Conservation (phyloP, 1,139 yeast genomes). For the Kodamaea sp. region DNA sequence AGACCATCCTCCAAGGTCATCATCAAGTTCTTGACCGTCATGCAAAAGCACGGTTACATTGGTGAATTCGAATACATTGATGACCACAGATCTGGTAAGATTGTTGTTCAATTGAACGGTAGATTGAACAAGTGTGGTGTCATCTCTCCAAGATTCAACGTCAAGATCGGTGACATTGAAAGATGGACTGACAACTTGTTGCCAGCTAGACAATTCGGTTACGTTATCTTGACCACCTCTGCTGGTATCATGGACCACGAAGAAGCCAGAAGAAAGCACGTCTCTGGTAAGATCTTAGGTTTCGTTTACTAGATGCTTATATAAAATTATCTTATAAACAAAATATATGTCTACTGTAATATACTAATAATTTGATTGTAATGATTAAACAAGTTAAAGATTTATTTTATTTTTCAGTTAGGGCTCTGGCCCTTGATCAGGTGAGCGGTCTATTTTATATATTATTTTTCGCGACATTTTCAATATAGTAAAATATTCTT, state of each 20-base stretch:
- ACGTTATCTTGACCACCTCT: conserved; percentile 94
- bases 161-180: conserved; percentile 88
- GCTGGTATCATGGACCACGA: conserved; percentile 99
- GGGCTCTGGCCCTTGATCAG: conserved; percentile 3
- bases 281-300: conserved; percentile 96
- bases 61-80: conserved; percentile 98
- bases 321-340: background rate
- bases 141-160: conserved; percentile 96
- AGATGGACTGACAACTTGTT: conserved; percentile 97
- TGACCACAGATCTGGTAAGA: conserved; percentile 99
- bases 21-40: conserved; percentile 92
- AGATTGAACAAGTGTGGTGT: conserved; percentile 99
- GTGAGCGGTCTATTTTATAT: too few relatives aligned
- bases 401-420: background rate
- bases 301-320: conserved; percentile 59
- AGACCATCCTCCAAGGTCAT: conserved; percentile 99
- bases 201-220: conserved; percentile 99
- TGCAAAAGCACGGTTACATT: conserved; percentile 99
- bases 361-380: background rate
- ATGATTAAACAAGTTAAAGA: background rate
- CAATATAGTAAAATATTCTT: too few relatives aligned
- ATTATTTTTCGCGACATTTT: too few relatives aligned
- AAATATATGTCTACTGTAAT: background rate
- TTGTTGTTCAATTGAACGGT: conserved; percentile 94
- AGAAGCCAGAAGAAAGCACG: conserved; percentile 99